These are phyloP conservation scores for Pseudogymnoascus destructans DNA, from an alignment of 2,329 filamentous ascomycete species.

Conservation along the genomic window DNA sequence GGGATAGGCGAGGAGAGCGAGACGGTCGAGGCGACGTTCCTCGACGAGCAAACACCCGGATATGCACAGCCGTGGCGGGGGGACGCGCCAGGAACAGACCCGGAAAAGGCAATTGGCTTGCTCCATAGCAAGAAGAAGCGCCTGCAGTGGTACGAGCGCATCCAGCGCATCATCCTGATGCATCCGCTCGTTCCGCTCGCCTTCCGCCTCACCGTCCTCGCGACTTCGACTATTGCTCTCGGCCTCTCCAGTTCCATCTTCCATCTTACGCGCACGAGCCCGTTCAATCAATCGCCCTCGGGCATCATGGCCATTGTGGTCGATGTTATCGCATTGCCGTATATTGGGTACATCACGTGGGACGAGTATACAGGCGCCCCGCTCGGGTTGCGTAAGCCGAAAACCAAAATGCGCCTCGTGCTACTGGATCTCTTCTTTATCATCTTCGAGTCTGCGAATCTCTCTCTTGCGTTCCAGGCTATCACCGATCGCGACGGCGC, in stretches of 20 bases:
- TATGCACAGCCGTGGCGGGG: conserved; percentile 27
- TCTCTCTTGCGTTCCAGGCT: conserved; percentile 78
- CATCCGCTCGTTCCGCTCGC: conserved; percentile 64
- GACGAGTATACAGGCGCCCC: conserved; percentile 95
- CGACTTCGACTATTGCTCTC: conserved; percentile 71
- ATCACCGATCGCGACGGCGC: conserved; percentile 50
- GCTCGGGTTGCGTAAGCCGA: conserved; percentile 69
- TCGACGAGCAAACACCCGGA: conserved; percentile 24
- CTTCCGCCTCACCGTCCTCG: conserved; percentile 69
- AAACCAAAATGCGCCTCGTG: conserved; percentile 78
- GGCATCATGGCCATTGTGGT: conserved; percentile 82
- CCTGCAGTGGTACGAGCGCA: conserved; percentile 10
- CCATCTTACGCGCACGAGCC: conserved; percentile 31
- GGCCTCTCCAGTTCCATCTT: conserved; percentile 67
- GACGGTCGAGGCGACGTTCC: conserved; percentile 21
- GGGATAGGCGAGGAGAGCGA: conserved; percentile 19
- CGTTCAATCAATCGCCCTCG: conserved; percentile 52
- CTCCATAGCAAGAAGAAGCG: conserved; percentile 22
- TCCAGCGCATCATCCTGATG: conserved; percentile 20
- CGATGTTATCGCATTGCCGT: conserved; percentile 77
- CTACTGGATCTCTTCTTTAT: conserved; percentile 93
- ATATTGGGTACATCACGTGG: conserved; percentile 85
- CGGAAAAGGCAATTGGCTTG: conserved; percentile 21
- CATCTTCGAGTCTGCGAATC: conserved; percentile 89
- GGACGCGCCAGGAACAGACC: conserved; percentile 20